phyloP scores from a whole-genome alignment of 176 grass and related monocot genomes.

The Oryza brachyantha region DNA sequence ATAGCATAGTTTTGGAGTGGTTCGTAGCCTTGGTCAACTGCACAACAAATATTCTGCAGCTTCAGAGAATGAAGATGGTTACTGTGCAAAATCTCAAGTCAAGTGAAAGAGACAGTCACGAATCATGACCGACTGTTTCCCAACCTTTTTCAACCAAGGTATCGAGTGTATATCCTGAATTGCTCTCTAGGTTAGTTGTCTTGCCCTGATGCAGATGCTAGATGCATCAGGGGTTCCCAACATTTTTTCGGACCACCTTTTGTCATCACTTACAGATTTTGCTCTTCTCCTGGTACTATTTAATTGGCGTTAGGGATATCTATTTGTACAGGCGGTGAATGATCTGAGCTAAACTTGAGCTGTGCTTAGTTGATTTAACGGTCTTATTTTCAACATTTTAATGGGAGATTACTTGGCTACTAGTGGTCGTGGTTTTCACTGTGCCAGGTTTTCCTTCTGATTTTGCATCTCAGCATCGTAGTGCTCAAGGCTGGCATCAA shows the following conservation, averaged over 20 bases:
- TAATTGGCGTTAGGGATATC: constrained; percentile 27
- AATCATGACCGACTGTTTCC: constrained; percentile 6
- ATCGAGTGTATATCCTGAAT: constrained; percentile 45
- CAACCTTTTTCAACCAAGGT: constrained; percentile 12
- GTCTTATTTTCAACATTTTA: background rate
- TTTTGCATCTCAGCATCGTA: background rate
- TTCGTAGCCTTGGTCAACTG: constrained; percentile 4
- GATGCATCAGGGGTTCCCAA: background rate
- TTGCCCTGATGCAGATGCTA: constrained; percentile 26
- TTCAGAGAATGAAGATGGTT: background rate
- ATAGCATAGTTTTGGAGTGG: constrained; percentile 45
- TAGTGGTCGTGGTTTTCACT: background rate
- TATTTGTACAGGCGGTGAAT: constrained; percentile 38
- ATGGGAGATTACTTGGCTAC: background rate
- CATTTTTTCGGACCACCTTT: constrained; percentile 24
- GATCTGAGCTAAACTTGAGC: background rate
- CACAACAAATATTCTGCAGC: background rate
- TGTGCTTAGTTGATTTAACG: background rate
- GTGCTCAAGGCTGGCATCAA: background rate
- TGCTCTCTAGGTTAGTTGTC: constrained; percentile 38
- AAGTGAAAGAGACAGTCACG: constrained; percentile 6
- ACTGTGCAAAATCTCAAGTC: background rate
- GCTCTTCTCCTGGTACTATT: constrained; percentile 10
- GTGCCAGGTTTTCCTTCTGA: background rate
- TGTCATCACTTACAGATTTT: constrained; percentile 37